These are phyloP conservation scores for Escovopsis sp. DNA, from an alignment of 2,329 filamentous ascomycete species.

Conservation along the genomic window DNA sequence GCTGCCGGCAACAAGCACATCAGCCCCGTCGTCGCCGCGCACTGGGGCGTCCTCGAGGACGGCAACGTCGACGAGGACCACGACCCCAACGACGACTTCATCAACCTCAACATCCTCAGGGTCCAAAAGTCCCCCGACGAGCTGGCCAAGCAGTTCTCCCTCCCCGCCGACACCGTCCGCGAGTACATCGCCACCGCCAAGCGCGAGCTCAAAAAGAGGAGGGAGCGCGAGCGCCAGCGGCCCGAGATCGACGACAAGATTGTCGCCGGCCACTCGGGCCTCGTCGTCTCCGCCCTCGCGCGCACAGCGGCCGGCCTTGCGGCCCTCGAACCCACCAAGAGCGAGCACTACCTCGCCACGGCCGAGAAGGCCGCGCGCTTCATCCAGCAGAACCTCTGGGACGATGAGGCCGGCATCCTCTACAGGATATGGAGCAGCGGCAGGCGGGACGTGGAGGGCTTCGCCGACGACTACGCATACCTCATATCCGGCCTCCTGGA, in stretches of 20 bases:
- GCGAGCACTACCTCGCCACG: constrained; percentile 44
- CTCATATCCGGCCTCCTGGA: constrained; percentile 69
- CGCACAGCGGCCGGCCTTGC: constrained; percentile 57
- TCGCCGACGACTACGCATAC: constrained; percentile 93
- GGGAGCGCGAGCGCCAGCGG: constrained; percentile 58
- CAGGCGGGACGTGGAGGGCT: constrained; percentile 47
- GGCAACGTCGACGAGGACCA: constrained; percentile 74
- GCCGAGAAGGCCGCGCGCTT: constrained; percentile 59
- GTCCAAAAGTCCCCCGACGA: constrained; percentile 52
- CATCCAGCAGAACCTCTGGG: constrained; percentile 60
- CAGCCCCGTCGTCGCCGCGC: constrained; percentile 59
- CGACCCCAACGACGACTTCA: constrained; percentile 86
- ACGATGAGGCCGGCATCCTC: constrained; percentile 44
- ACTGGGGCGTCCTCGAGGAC: constrained; percentile 71
- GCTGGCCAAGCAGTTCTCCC: constrained; percentile 60
- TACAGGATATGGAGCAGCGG: constrained; percentile 61
- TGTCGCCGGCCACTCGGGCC: constrained; percentile 73
- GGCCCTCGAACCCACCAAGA: constrained; percentile 39
- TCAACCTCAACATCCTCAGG: constrained; percentile 80
- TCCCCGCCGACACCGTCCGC: constrained; percentile 54
- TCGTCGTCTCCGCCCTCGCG: constrained; percentile 73
- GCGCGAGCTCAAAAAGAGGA: constrained; percentile 52
- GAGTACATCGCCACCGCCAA: constrained; percentile 53
- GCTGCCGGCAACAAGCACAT: constrained; percentile 34
- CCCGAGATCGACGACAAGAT: constrained; percentile 82